Base-by-base conservation (phyloP, 2,329 filamentous ascomycete species). In the Alternaria sp. region DNA sequence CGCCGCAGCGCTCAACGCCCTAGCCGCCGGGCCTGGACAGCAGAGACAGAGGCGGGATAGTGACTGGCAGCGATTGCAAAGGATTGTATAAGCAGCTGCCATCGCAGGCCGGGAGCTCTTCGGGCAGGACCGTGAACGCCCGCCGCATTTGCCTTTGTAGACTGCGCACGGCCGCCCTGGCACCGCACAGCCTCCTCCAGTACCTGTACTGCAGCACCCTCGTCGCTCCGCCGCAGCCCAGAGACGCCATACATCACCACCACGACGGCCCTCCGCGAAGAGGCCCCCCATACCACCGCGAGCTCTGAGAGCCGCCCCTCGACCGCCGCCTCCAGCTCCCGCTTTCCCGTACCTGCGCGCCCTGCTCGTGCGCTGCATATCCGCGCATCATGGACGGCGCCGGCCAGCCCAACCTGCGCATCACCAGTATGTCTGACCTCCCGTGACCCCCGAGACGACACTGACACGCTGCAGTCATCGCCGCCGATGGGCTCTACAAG, bases 401-500 rank as follows among this genome's bases (percentile, higher is more conserved):
- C 62, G 73, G 91, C 65, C 80, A 82, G 84, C 89, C 93, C 77
- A 98, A 97, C 83, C 86, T 98, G 78, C 90, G 95, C 83, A 89
- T 98, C 73, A 97, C 94, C 75, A 97, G 95, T 97, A 88, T 80
- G 88, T 80, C 59, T 65, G 61, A 44, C 66, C 66, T 40, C 30
- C 59, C 44, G 28, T 25, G 54, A 50, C 54, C 62, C 62, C 19
- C 12, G 11, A 15, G 49, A 44, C 44, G 43, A 63, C 52, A 52
- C 78, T 80, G 67, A 81, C 76, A 65, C 1, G 5, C 3, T 21
- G 52, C 73, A 98, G 96, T 99, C 84, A 97, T 99, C 85, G 96
- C 96, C 73, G 96, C 96, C 73, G 96, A 99, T 86, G 96, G 96
- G 65, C 87, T 99, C 70, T 98, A 97, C 86, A 99, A 98, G 86